These are phyloP conservation scores for Pseudocercospora fuligena DNA, from an alignment of 2,329 filamentous ascomycete species.

Conservation along the genomic window DNA sequence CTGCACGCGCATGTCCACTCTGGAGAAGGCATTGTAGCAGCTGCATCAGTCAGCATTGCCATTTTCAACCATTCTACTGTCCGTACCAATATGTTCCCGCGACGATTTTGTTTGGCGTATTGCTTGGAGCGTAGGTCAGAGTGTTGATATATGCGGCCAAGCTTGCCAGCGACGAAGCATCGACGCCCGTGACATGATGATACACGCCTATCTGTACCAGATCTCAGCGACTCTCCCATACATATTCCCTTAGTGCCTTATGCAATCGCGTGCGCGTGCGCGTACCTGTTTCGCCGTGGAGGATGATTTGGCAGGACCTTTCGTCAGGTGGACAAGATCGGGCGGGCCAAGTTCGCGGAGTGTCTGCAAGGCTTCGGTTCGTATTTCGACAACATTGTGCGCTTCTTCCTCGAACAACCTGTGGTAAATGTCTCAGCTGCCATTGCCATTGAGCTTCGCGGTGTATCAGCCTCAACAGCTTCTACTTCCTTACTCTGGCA, in stretches of 20 bases:
- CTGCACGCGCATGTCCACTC: constrained; percentile 97
- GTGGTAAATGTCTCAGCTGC: constrained; percentile 18
- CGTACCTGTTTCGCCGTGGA: constrained; percentile 61
- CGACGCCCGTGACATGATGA: constrained; percentile 95
- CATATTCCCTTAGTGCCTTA: not conserved
- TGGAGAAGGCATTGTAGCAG: constrained; percentile 99
- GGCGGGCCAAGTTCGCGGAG: constrained; percentile 94
- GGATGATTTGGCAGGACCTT: constrained; percentile 63
- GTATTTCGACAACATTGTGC: constrained; percentile 87
- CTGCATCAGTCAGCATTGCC: constrained; percentile 45
- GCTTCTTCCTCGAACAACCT: constrained; percentile 94
- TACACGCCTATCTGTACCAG: constrained; percentile 78
- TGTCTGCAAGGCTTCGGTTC: constrained; percentile 83
- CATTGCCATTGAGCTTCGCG: not conserved
- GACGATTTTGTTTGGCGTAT: constrained; percentile 85
- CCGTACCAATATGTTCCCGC: constrained; percentile 90
- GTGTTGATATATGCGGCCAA: constrained; percentile 98
- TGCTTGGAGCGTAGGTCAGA: constrained; percentile 84
- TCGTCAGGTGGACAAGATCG: constrained; percentile 92
- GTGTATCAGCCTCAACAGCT: not conserved
- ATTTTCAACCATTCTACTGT: not conserved
- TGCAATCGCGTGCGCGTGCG: not conserved
- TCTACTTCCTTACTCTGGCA: constrained; percentile 38
- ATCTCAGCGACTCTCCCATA: constrained; percentile 18
- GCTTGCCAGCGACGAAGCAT: constrained; percentile 96